phyloP scores from a whole-genome alignment of 1,284 basidiomycete genomes.

The Apiotrichum domesticum region DNA sequence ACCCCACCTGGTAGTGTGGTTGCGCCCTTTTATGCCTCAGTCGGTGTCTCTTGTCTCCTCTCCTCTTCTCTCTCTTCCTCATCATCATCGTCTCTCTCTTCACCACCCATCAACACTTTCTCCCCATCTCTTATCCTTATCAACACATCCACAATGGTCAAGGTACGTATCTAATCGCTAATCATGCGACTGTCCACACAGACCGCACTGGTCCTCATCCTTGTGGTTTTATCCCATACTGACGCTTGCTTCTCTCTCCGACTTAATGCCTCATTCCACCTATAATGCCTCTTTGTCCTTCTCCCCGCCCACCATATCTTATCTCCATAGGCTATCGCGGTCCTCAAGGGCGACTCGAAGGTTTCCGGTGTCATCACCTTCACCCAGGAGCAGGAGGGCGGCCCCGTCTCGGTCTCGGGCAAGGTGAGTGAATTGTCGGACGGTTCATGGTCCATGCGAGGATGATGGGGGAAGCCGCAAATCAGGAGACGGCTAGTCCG shows the following conservation, averaged over 20 bases:
- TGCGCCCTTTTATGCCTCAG: no score
- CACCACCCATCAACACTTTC: not conserved
- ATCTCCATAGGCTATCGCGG: slow-evolving; percentile 56
- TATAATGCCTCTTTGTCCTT: no score
- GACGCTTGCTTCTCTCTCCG: not conserved
- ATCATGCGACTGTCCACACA: not conserved
- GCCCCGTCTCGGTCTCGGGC: slow-evolving; percentile 59
- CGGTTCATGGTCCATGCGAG: not conserved
- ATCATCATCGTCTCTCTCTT: not conserved
- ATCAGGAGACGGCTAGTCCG: no score
- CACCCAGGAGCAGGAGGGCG: slow-evolving; percentile 54
- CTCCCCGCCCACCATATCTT: not conserved
- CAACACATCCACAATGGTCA: slow-evolving; percentile 29
- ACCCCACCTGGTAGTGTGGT: no score
- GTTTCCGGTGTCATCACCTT: slow-evolving; percentile 63
- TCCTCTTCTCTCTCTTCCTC: not conserved
- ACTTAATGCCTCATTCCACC: slow-evolving; percentile 2
- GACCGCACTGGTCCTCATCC: not conserved
- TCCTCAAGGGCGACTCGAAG: slow-evolving; percentile 58
- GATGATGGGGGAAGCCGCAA: no score
- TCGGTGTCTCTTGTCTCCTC: not conserved
- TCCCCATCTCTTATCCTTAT: not conserved
- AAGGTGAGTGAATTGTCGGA: slow-evolving; percentile 33
- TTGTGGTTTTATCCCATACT: not conserved
- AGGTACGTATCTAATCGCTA: slow-evolving; percentile 22